Base-by-base conservation (phyloP, 495 filamentous ascomycete species). In the Barbatosphaeria neglecta region DNA sequence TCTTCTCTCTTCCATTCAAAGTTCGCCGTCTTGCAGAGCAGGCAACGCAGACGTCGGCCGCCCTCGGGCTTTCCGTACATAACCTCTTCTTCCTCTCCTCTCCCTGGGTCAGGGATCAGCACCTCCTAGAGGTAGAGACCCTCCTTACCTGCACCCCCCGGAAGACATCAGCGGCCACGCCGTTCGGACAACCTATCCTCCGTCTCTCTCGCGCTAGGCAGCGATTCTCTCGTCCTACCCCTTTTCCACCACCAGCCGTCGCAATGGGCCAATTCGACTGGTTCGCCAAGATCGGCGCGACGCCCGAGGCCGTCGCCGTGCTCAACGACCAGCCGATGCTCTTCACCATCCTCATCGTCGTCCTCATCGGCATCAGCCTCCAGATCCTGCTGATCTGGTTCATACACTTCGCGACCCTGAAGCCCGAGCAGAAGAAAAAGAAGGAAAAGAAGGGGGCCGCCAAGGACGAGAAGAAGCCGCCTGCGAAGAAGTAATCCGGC, bases 311-410 rank as follows among this genome's bases (percentile, higher is more conserved):
- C 50, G 67, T 74, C 41, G 67, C 68, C 45, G 64, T 64, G n/a
- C 60, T 74, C 45, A 74, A 74, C 60, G 69, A 74, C 59, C 70
- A 74, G 56, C 70, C 70, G 28, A 62, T 66, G 50, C 57, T 73
- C 33, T 73, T 74, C 65, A 71, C 65, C 43, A 67, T 67, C 35
- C 68, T 74, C 48, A 43, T 74, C 43, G 52, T 72, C 55, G 65
- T 67, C 43, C 62, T 74, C 25, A 51, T 74, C 56, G 53, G 50
- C 39, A 37, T 70, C 45, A 66, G 65, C 57, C 59, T 66, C 6
- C 59, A 72, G 46, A 46, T 46, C 53, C 51, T 66, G 3, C 57
- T 71, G 23, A 50, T 70, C 41, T 74, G 69, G 66, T 72, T 63
- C 63, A 72, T 74, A 56, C 69, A 74, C 60, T 63, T 55, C 51